These are phyloP conservation scores for Chiua sp. DNA, from an alignment of 1,284 basidiomycete species.

Conservation along the genomic window DNA sequence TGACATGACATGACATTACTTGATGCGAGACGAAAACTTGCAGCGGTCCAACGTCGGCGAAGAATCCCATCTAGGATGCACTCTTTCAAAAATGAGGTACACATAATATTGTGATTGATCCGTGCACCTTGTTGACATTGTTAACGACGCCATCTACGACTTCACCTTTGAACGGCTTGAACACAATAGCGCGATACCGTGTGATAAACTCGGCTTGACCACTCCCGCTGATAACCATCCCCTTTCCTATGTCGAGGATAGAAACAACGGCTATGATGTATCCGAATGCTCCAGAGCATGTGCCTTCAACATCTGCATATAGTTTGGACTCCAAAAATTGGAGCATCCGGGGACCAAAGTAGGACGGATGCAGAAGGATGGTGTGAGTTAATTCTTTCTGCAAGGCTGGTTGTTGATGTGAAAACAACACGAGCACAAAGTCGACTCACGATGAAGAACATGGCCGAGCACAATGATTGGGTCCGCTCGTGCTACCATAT, in stretches of 20 bases:
- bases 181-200: conserved; percentile 91
- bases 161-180: conserved; percentile 99
- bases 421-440: not conserved
- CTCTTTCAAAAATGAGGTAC: conserved; percentile 2
- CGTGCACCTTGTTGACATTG: conserved; percentile 91
- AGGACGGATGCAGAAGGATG: conserved; percentile 96
- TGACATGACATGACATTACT: conserved; percentile 53
- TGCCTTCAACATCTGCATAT: conserved; percentile 96
- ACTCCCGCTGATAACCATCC: conserved; percentile 90
- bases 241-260: conserved; percentile 89
- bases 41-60: conserved; percentile 94
- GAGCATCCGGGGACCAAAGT: conserved; percentile 96
- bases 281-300: conserved; percentile 94
- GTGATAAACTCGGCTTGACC: conserved; percentile 96
- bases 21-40: conserved; percentile 95
- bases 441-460: conserved; percentile 80
- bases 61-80: conserved; percentile 91
- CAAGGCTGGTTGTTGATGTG: not conserved
- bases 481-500: no score
- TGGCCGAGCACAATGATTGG: conserved; percentile 35
- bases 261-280: conserved; percentile 98
- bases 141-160: conserved; percentile 97
- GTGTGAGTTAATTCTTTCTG: conserved; percentile 96
- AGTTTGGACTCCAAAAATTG: conserved; percentile 94
- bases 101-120: not conserved